Conservation (phyloP, 2,329 filamentous ascomycete species). For the Epichloe uncinata region DNA sequence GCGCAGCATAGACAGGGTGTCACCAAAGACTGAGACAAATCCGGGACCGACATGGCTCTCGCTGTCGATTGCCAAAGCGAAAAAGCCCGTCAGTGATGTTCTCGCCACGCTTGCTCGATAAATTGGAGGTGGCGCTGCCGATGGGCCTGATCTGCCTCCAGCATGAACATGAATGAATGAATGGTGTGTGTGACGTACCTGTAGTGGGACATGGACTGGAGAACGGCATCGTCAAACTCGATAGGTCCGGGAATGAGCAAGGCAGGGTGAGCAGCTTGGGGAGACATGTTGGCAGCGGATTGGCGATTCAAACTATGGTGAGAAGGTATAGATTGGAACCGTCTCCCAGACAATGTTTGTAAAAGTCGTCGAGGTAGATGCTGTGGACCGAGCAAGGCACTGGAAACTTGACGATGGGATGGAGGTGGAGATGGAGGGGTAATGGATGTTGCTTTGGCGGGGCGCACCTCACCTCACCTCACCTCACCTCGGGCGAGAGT, state of each 20-base stretch:
- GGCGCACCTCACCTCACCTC: neutral
- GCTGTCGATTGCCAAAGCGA: constrained; percentile 30
- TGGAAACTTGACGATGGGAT: neutral
- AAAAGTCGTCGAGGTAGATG: constrained; percentile 1
- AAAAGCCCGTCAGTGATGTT: neutral
- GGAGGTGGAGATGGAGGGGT: constrained; percentile 1
- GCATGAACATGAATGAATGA: no score
- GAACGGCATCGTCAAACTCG: constrained; percentile 94
- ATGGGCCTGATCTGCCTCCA: neutral
- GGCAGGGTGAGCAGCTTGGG: constrained; percentile 50
- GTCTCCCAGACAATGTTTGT: neutral
- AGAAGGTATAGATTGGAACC: neutral
- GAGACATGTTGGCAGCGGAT: constrained; percentile 38
- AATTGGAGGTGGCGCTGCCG: neutral
- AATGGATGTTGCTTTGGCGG: constrained; percentile 2
- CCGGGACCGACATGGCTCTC: constrained; percentile 86
- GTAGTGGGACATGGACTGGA: constrained; percentile 90
- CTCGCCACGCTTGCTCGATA: neutral
- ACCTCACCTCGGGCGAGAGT: neutral
- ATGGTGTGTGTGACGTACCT: constrained; percentile 39
- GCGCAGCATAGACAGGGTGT: constrained; percentile 75
- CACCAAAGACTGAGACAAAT: constrained; percentile 84
- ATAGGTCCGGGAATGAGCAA: constrained; percentile 95
- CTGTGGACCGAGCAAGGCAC: neutral
- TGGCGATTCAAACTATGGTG: neutral